Evolutionary conservation across 2,329 filamentous ascomycete species (phyloP), one percentile per base, ranked within the genome.

Genomic region (Aspergillus sp.): DNA sequence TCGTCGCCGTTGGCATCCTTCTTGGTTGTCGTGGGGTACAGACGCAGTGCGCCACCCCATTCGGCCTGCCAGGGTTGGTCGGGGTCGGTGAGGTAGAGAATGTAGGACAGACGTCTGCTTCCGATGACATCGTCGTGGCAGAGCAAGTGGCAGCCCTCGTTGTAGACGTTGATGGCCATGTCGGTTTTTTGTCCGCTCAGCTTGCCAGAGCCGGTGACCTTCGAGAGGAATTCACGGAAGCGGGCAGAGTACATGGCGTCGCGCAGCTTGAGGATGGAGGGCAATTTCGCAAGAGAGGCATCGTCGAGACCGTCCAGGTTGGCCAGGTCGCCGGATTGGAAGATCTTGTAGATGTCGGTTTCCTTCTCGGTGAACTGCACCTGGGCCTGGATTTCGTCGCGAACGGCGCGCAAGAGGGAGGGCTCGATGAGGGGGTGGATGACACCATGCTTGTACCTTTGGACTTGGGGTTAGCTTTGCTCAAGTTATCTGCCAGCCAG

Each of bases 91-190:
- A 99, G 82, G 76, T 99, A 99, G 61, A 99, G 83, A 67, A 99
- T 99, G 77, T 97, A 99, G 82, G 93, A 97, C 70, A 99, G 89
- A 66, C 93, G 89, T 62, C 95, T 86, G 72, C 90, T 97, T n/a
- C 95, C 95, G 76, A 99, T 99, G 63, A 99, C 95, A 78, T 99
- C 95, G 82, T 99, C 95, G 73, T 99, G 95, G 78, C 95, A 98
- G 30, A 99, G 84, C 25, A 99, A 84, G 76, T 96, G 96, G 74
- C 94, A 98, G 43, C 95, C 94, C 5, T 95, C 94, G 0, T 92
- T 97, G 77, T 99, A 99, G 54, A 99, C 89, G 74, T 99, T 99
- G 82, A 99, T 96, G 61, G 95, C 95, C 92, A 99, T 97, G 78
- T 99, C 95, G 17, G 95, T 98, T 83, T 98, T 99, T 76, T 86